These are phyloP conservation scores for Mrakiaceae sp. DNA, from an alignment of 1,284 basidiomycete genomes.

Conservation along the genomic window DNA sequence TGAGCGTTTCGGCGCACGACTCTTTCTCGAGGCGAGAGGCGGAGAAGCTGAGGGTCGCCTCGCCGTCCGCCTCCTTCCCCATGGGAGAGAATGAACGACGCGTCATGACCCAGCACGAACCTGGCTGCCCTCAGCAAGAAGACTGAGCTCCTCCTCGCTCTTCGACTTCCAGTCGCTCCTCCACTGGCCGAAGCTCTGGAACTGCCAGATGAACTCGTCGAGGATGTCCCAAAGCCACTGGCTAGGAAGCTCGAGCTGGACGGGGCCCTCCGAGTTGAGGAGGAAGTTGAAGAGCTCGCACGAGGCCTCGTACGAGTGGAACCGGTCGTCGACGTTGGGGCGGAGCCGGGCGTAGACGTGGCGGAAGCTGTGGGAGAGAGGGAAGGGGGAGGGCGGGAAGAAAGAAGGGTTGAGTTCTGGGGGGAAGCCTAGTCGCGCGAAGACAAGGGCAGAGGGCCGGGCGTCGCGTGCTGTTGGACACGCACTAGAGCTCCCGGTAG, in stretches of 20 bases:
- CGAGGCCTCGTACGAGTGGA: constrained; percentile 98
- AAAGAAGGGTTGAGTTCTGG: constrained; percentile 3
- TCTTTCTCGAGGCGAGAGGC: not conserved
- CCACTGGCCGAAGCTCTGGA: constrained; percentile 91
- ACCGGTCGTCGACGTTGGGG: constrained; percentile 92
- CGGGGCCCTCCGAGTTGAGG: constrained; percentile 85
- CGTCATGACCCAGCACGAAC: constrained; percentile 30
- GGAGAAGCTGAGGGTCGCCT: not conserved
- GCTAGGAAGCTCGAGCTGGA: constrained; percentile 80
- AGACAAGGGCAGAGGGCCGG: constrained; percentile 14
- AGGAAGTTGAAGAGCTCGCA: constrained; percentile 97
- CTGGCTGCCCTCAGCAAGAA: constrained; percentile 62
- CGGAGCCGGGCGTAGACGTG: constrained; percentile 92
- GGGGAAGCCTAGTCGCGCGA: constrained; percentile 22
- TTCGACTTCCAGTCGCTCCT: constrained; percentile 73
- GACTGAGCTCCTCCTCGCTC: constrained; percentile 73
- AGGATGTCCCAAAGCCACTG: constrained; percentile 99
- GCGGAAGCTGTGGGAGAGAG: constrained; percentile 20
- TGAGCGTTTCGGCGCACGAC: too few relatives aligned
- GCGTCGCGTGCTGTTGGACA: not conserved
- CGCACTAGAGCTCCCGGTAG: constrained; percentile 84
- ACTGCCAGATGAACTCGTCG: constrained; percentile 99
- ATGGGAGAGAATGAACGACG: too few relatives aligned
- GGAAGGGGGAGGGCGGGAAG: too few relatives aligned
- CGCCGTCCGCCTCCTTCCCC: too few relatives aligned